Base-by-base conservation (phyloP, 768 basidiomycete species). In the Cubamyces sp. region DNA sequence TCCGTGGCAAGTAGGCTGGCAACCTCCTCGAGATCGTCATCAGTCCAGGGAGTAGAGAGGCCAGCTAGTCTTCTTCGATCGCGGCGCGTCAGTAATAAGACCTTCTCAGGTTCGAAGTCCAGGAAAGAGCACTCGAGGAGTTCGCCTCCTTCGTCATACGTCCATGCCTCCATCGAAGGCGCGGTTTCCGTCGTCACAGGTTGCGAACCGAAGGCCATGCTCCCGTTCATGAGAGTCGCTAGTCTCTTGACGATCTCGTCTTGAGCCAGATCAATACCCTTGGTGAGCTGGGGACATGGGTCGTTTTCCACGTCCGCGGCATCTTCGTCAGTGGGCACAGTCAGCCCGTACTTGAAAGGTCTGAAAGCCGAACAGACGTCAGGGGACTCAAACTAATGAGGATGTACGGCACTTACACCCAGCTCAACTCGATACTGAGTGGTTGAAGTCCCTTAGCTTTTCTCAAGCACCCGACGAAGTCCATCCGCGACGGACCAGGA, bases 371-470 rank as follows among this genome's bases (percentile, higher is more conserved):
- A 54, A 37, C 12, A 43, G 26, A 19, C 21, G 39, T 28, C n/a
- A 60, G 37, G 37, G 42, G 9, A n/a, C 26, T 34, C 16, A 30
- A 46, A 23, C 5, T 14, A 2, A 56, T 21, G 39, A 56, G 53
- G 51, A 37, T 54, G 53, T 39, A 76, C 81, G 3, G 21, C 12
- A 60, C 70, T 51, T 60, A 89, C 89, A 82, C 81, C 90, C 90
- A 91, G 15, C 86, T 85, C 52, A 92, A 74, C 34, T 84, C 79
- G 15, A 91, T 76, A 21, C 80, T 77, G 3, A 91, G 75, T 4
- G 87, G 78, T 57, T 83, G 80, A 21, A 84, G 70, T 1, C 88
- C 88, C 67, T 83, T 86, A 16, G 78, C 81, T 64, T 83, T 83
- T 70, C 79, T 82, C 64, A 89, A 65, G 57, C 79, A 82, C 1